phyloP scores from a whole-genome alignment of 768 basidiomycete species.

The Leucosporidium scottii region DNA sequence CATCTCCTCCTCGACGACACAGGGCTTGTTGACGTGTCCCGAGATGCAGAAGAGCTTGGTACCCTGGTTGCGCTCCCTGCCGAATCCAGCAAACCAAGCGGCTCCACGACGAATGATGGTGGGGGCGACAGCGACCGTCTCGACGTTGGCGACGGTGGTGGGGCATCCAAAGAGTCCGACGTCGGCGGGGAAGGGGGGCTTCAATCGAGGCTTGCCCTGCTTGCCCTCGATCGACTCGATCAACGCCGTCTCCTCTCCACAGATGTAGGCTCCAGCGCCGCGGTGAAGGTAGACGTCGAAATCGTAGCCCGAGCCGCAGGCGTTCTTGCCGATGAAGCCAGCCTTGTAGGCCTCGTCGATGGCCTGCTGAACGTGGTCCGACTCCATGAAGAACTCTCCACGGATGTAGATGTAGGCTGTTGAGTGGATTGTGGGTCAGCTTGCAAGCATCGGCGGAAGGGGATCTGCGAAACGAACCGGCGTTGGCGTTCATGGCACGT shows the following conservation, averaged over 20 bases:
- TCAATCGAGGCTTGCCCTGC: constrained; percentile 93
- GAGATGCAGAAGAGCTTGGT: constrained; percentile 97
- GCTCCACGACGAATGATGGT: constrained; percentile 87
- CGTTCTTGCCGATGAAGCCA: constrained; percentile 79
- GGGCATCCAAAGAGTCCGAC: constrained; percentile 97
- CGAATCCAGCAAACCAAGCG: constrained; percentile 87
- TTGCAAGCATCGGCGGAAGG: neutral
- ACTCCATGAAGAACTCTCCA: constrained; percentile 95
- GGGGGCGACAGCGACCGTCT: constrained; percentile 95
- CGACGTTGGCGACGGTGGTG: constrained; percentile 94
- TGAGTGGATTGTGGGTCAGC: neutral
- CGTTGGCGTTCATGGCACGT: constrained; percentile 91
- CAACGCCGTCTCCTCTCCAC: constrained; percentile 95
- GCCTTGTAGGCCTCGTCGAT: constrained; percentile 89
- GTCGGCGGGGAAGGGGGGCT: constrained; percentile 98
- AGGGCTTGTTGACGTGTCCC: constrained; percentile 96
- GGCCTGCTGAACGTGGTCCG: constrained; percentile 85
- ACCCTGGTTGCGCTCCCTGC: constrained; percentile 83
- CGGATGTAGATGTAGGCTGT: constrained; percentile 98
- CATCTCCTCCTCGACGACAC: constrained; percentile 99
- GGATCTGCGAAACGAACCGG: constrained; percentile 45
- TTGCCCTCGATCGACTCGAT: constrained; percentile 97
- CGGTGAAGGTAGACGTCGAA: constrained; percentile 99
- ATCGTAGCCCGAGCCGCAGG: constrained; percentile 84
- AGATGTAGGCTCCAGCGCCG: constrained; percentile 96